Conservation (phyloP, 73 alveolate species). For the Urostyla sp. region DNA sequence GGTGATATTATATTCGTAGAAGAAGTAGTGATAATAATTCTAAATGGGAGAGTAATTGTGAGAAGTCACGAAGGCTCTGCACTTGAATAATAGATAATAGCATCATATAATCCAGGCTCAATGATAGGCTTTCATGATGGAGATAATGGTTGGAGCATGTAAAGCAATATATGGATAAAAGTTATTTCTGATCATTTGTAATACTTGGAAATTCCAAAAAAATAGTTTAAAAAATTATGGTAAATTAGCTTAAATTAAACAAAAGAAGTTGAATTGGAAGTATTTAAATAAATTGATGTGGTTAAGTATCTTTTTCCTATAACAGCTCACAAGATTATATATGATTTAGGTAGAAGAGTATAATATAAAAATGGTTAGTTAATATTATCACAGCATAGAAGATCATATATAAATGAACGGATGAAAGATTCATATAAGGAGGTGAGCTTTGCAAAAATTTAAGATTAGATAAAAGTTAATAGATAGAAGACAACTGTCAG, state of each 20-base stretch:
- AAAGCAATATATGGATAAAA: slow-evolving; percentile 19
- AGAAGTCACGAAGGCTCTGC: slow-evolving; percentile 8
- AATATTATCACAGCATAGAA: slow-evolving; percentile 5
- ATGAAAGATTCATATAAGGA: neutral
- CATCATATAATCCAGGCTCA: neutral
- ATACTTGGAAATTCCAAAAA: neutral
- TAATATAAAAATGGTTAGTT: neutral
- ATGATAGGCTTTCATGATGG: slow-evolving; percentile 28
- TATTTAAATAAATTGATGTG: neutral
- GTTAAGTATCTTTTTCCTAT: neutral
- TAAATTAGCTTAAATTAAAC: neutral
- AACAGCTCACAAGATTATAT: neutral
- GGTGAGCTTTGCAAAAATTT: neutral
- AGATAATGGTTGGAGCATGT: slow-evolving; percentile 4
- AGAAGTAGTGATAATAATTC: neutral
- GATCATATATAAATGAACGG: slow-evolving; percentile 3
- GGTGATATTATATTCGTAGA: slow-evolving; percentile 20
- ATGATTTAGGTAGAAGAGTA: neutral
- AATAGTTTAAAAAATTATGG: slow-evolving; percentile 10
- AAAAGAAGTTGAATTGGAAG: neutral
- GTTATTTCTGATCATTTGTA: slow-evolving; percentile 10
- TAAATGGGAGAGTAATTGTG: slow-evolving; percentile 28
- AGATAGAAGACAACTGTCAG: neutral
- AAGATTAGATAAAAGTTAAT: neutral
- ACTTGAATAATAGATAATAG: slow-evolving; percentile 3